Evolutionary conservation across 192 early-diverging fungal genomes (phyloP).

Genomic region (Spizellomyces sp.): DNA sequence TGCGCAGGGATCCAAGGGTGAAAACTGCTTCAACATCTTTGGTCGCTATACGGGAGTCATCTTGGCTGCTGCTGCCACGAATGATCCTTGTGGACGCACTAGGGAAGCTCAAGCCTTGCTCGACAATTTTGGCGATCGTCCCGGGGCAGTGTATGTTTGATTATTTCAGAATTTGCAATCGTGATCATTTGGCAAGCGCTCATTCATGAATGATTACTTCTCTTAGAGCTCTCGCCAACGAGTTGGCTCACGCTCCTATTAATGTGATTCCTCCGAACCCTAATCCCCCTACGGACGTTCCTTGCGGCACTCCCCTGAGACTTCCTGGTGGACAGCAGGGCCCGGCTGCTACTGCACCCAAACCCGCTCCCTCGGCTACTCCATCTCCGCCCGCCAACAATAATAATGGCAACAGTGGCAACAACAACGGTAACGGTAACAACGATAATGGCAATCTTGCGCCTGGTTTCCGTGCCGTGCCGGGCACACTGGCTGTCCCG

Average conservation of each 20-base stretch:
- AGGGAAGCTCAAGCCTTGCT: constrained; percentile 16
- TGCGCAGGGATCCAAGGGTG: constrained; percentile 14
- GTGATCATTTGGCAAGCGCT: background rate
- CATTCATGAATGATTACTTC: background rate
- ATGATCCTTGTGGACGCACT: constrained; percentile 14
- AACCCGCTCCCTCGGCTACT: background rate
- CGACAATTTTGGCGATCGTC: constrained; percentile 19
- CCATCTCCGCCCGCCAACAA: background rate
- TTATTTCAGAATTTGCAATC: background rate
- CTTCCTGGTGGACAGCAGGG: background rate
- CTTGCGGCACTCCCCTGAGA: background rate
- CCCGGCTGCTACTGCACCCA: background rate
- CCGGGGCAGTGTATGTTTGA: constrained; percentile 10
- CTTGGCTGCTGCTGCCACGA: constrained; percentile 5
- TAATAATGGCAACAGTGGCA: background rate
- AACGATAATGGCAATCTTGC: background rate
- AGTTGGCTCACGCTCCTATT: constrained; percentile 16
- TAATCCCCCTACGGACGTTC: background rate
- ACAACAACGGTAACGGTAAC: background rate
- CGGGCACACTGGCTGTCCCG: background rate
- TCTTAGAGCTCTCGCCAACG: constrained; percentile 1
- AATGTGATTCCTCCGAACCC: constrained; percentile 19
- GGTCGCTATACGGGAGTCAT: constrained; percentile 4
- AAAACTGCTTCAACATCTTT: constrained; percentile 33
- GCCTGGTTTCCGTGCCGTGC: background rate